These are phyloP conservation scores for Aspergillus jensenii DNA, from an alignment of 2,329 filamentous ascomycete genomes.

Conservation along the genomic window DNA sequence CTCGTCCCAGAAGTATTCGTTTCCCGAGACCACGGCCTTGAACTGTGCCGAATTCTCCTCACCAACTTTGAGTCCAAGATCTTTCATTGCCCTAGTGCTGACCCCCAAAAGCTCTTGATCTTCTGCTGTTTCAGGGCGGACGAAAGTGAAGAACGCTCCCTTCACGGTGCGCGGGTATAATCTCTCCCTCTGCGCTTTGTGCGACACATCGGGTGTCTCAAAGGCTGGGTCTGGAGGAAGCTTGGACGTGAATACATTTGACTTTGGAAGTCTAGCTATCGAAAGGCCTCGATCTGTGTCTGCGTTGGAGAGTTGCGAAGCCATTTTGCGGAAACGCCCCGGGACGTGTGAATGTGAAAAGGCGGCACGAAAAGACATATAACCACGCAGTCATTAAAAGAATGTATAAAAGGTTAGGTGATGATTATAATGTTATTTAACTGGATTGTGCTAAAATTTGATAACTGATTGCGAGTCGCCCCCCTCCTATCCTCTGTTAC, in stretches of 20 bases:
- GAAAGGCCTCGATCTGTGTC: slow-evolving; percentile 30
- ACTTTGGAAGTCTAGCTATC: slow-evolving; percentile 59
- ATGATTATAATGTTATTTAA: not conserved
- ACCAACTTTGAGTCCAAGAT: slow-evolving; percentile 71
- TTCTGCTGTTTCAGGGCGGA: slow-evolving; percentile 72
- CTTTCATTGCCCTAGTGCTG: slow-evolving; percentile 73
- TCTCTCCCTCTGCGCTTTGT: slow-evolving; percentile 73
- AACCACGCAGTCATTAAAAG: not conserved
- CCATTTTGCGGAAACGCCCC: slow-evolving; percentile 46
- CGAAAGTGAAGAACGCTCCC: slow-evolving; percentile 84
- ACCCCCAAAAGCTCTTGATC: slow-evolving; percentile 78
- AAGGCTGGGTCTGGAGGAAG: slow-evolving; percentile 76
- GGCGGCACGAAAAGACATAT: slow-evolving; percentile 26
- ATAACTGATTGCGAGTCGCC: not conserved
- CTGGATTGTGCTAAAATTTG: not conserved
- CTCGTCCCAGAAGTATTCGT: slow-evolving; percentile 74
- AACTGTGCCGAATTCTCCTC: slow-evolving; percentile 75
- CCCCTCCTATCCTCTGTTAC: not conserved
- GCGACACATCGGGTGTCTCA: slow-evolving; percentile 77
- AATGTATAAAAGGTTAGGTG: not conserved
- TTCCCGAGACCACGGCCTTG: slow-evolving; percentile 74
- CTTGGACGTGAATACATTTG: slow-evolving; percentile 63
- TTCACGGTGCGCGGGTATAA: slow-evolving; percentile 82
- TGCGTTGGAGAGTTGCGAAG: slow-evolving; percentile 40
- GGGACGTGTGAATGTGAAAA: slow-evolving; percentile 17